Evolutionary conservation across 176 grass and related monocot genomes (phyloP).

Genomic region (Saccharum officinarum): DNA sequence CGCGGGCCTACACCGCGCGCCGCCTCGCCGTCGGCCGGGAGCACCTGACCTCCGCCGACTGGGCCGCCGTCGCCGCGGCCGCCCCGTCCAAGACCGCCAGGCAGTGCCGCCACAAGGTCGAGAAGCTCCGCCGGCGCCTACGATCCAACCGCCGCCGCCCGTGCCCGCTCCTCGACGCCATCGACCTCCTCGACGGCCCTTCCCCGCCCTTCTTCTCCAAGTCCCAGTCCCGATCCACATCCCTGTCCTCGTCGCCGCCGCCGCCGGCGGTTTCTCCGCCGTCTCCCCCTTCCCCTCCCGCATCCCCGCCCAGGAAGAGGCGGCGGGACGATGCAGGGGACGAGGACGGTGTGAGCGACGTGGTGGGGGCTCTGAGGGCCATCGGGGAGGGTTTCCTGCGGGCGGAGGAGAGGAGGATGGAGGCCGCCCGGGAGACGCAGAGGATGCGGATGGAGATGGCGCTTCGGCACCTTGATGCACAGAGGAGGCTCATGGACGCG

Average conservation of each 20-base stretch:
- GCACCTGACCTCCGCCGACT: constrained; percentile 59
- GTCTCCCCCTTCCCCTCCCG: neutral
- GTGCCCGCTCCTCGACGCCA: constrained; percentile 53
- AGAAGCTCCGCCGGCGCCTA: constrained; percentile 72
- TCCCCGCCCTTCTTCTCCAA: constrained; percentile 21
- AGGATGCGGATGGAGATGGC: constrained; percentile 82
- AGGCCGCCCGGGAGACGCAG: constrained; percentile 64
- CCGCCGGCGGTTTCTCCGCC: constrained; percentile 21
- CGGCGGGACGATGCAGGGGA: constrained; percentile 20
- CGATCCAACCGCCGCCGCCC: constrained; percentile 51
- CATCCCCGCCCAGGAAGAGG: constrained; percentile 47
- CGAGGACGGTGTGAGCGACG: constrained; percentile 32
- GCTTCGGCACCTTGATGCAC: constrained; percentile 55
- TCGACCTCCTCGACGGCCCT: constrained; percentile 46
- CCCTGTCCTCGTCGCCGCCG: constrained; percentile 24
- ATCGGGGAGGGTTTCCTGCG: constrained; percentile 70
- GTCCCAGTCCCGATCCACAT: constrained; percentile 28
- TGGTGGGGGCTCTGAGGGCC: constrained; percentile 51
- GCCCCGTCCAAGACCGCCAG: constrained; percentile 64
- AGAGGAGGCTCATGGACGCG: constrained; percentile 53
- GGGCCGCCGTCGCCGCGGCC: constrained; percentile 58
- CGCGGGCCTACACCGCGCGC: constrained; percentile 59
- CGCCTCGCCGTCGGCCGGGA: constrained; percentile 61
- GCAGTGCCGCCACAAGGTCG: constrained; percentile 88
- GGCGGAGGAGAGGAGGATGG: constrained; percentile 71